Conservation (phyloP, 805 yeast species). For the Yamadazyma takamatsuzukensis region DNA sequence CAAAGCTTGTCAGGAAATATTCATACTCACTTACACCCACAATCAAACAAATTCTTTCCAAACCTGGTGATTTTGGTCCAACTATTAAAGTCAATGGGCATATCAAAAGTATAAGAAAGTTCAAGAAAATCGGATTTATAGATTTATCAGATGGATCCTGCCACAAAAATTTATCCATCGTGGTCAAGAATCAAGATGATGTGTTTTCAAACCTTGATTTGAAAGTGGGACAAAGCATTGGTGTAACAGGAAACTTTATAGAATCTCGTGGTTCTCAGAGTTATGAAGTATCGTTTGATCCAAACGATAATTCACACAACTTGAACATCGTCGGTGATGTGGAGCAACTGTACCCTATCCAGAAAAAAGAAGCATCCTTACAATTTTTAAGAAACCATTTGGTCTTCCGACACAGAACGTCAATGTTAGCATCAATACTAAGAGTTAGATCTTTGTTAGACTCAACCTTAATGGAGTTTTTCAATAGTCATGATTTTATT, state of each 20-base stretch:
- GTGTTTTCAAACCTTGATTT: constrained; percentile 25
- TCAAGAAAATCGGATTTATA: constrained; percentile 76
- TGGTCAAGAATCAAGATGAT: constrained; percentile 23
- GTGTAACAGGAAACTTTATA: constrained; percentile 29
- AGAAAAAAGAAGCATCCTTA: constrained; percentile 68
- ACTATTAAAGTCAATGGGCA: constrained; percentile 55
- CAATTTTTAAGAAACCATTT: constrained; percentile 72
- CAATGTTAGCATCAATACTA: constrained; percentile 59
- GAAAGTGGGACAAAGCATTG: constrained; percentile 46
- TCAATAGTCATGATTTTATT: constrained; percentile 49
- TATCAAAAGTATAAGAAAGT: constrained; percentile 62
- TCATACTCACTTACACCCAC: constrained; percentile 18
- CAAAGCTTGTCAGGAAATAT: not conserved
- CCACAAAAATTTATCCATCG: constrained; percentile 49
- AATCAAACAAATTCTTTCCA: constrained; percentile 21
- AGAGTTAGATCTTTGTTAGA: constrained; percentile 73
- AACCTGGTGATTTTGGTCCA: constrained; percentile 35
- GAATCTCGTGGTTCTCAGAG: constrained; percentile 31
- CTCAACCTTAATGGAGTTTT: constrained; percentile 48
- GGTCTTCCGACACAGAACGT: constrained; percentile 70
- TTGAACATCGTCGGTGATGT: constrained; percentile 60
- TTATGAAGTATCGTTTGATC: constrained; percentile 26
- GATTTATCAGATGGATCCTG: constrained; percentile 80
- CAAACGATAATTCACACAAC: constrained; percentile 21
- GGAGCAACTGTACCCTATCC: constrained; percentile 68